Percentiles rank a stretch among this genome's conserved stretches.
Evolutionary conservation across 495 filamentous ascomycete species (phyloP).

Genomic region (Penicillium ucsense): DNA sequence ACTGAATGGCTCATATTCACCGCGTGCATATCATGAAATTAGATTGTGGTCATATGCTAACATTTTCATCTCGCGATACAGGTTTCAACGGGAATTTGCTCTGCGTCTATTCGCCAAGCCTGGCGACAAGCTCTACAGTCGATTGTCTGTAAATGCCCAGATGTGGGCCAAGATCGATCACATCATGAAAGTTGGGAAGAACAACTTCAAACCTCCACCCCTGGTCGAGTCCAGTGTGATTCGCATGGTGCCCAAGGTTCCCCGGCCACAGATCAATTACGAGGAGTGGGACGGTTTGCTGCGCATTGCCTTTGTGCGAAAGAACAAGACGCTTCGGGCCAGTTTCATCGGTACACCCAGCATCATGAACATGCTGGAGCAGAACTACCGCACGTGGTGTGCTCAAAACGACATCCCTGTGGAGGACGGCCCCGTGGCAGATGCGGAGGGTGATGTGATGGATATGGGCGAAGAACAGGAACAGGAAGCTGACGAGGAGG

Average conservation of each 20-base stretch:
- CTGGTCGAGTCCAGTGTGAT: conserved; percentile 83
- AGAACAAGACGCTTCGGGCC: conserved; percentile 70
- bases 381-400: conserved; percentile 84
- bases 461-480: conserved; percentile 34
- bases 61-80: conserved; percentile 1
- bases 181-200: conserved; percentile 85
- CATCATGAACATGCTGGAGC: conserved; percentile 71
- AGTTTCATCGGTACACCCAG: conserved; percentile 65
- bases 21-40: too few relatives aligned
- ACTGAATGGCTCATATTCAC: background rate
- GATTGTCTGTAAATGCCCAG: conserved; percentile 83
- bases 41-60: conserved; percentile 4
- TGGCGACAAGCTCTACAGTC: conserved; percentile 74
- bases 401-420: conserved; percentile 69
- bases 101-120: conserved; percentile 67
- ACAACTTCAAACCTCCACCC: conserved; percentile 92
- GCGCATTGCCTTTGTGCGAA: conserved; percentile 69
- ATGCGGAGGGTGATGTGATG: conserved; percentile 28
- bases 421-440: conserved; percentile 55
- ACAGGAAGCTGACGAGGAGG: conserved; percentile 28
- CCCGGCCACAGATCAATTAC: conserved; percentile 76
- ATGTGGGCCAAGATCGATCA: conserved; percentile 87
- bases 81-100: conserved; percentile 63
- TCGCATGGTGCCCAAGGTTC: conserved; percentile 65
- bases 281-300: conserved; percentile 93